phyloP scores from a whole-genome alignment of 208 protist genomes.

The Wallacemonas rigidus region DNA sequence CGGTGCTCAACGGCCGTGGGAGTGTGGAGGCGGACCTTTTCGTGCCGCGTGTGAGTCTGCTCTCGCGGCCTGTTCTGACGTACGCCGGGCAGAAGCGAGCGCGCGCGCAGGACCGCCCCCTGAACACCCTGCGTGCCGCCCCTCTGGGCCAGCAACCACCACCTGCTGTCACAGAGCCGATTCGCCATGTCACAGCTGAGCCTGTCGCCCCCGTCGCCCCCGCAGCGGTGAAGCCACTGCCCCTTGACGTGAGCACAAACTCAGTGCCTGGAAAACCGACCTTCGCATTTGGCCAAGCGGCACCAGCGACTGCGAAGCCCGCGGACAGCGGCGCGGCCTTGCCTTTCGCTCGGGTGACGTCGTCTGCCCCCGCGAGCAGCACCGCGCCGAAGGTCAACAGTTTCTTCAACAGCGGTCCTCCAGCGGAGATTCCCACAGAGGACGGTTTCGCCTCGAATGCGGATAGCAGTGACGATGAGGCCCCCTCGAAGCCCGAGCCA shows the following conservation, averaged over 20 bases:
- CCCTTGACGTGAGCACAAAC: conserved; percentile 1
- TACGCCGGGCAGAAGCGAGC: conserved; percentile 6
- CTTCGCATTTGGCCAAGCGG: no score
- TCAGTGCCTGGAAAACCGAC: no score
- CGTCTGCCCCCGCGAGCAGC: conserved; percentile 1
- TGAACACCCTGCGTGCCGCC: conserved; percentile 1
- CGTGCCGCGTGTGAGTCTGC: conserved; percentile 15
- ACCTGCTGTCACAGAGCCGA: neutral
- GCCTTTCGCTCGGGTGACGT: no score
- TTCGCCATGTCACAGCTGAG: no score
- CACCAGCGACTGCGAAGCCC: no score
- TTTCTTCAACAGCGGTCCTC: conserved; percentile 30
- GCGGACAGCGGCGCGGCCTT: no score
- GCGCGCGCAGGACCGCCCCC: conserved; percentile 12
- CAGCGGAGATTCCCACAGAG: conserved; percentile 36
- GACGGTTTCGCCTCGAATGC: conserved; percentile 59
- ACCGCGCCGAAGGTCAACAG: conserved; percentile 19
- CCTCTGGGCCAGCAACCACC: neutral
- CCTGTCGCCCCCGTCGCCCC: neutral
- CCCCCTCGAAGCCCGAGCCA: conserved; percentile 8
- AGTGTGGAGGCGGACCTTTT: conserved; percentile 1
- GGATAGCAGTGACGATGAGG: conserved; percentile 47
- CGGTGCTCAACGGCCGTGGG: neutral
- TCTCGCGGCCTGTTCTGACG: conserved; percentile 14
- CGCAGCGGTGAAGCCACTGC: neutral